Conservation (phyloP, 169 alveolate species). For the Eimeria brunetti region DNA sequence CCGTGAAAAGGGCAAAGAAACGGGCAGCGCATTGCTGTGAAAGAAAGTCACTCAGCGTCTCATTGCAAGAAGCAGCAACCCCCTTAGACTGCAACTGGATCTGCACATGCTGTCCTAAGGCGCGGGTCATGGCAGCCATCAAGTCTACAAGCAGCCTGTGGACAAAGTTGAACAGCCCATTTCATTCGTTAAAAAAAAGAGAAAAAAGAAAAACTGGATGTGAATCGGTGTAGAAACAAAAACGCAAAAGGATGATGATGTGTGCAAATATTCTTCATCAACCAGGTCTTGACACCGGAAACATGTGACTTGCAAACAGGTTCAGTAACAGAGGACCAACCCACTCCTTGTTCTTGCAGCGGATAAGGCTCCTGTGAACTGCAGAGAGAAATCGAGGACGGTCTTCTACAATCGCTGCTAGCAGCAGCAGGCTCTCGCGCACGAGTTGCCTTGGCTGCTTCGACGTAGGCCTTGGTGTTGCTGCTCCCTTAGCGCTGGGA, state of each 20-base stretch:
- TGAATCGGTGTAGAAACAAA: not conserved
- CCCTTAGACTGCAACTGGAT: constrained; percentile 48
- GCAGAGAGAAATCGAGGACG: constrained; percentile 60
- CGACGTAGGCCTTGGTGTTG: constrained; percentile 17
- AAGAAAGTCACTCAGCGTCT: constrained; percentile 52
- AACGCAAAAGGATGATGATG: not conserved
- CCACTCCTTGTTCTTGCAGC: constrained; percentile 64
- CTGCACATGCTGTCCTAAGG: constrained; percentile 68
- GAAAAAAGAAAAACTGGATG: not conserved
- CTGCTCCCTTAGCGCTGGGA: not conserved
- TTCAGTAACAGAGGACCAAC: not conserved
- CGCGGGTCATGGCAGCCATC: constrained; percentile 74
- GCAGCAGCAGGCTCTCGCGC: constrained; percentile 70
- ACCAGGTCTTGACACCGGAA: not conserved
- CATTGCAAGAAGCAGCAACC: constrained; percentile 7
- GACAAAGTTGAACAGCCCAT: not conserved
- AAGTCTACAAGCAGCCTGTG: constrained; percentile 57
- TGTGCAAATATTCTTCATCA: not conserved
- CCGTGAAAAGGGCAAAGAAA: constrained; percentile 55
- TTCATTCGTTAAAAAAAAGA: not conserved
- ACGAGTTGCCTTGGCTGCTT: constrained; percentile 56
- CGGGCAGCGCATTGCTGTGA: constrained; percentile 74
- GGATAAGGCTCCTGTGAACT: constrained; percentile 65
- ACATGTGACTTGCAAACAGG: not conserved
- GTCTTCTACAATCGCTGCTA: constrained; percentile 68